Percentiles rank a stretch among this genome's conserved stretches.
Evolutionary conservation across 306 rosid species (phyloP).

Genomic region (Aeschynomene evenia): DNA sequence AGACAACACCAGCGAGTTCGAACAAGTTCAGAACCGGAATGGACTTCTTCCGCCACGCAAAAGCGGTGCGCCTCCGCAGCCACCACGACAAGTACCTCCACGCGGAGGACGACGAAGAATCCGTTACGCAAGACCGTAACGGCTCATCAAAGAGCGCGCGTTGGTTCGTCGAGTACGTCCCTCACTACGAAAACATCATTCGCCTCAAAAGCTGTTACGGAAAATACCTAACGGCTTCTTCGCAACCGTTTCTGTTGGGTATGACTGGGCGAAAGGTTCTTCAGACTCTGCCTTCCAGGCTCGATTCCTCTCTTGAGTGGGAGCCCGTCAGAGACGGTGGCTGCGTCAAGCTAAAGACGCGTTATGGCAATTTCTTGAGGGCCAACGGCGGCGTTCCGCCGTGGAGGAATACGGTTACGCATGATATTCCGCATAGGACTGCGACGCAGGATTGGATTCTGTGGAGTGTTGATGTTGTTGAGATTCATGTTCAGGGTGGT

Average conservation of each 20-base stretch:
- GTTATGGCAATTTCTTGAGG: constrained; percentile 75
- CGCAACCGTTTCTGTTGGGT: constrained; percentile 67
- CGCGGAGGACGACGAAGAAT: constrained; percentile 85
- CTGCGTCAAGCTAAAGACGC: constrained; percentile 63
- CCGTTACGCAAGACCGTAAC: constrained; percentile 62
- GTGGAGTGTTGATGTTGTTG: constrained; percentile 77
- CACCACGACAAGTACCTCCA: constrained; percentile 69
- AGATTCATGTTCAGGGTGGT: constrained; percentile 48
- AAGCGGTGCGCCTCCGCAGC: constrained; percentile 82
- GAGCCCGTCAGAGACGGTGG: constrained; percentile 67
- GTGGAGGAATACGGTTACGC: constrained; percentile 88
- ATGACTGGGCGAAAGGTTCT: constrained; percentile 83
- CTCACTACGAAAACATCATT: constrained; percentile 52
- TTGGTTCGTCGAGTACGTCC: constrained; percentile 65
- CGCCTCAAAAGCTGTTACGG: constrained; percentile 85
- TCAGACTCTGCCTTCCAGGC: constrained; percentile 54
- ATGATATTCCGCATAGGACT: constrained; percentile 75
- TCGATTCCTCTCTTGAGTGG: constrained; percentile 89
- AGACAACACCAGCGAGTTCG: constrained; percentile 39
- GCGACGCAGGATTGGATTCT: constrained; percentile 82
- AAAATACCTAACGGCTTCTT: constrained; percentile 80
- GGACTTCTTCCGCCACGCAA: constrained; percentile 72
- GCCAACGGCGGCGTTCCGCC: constrained; percentile 91
- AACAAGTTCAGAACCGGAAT: constrained; percentile 50
- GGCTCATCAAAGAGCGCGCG: constrained; percentile 67